phyloP scores from a whole-genome alignment of 2,329 filamentous ascomycete species.

The Hypoxylon sp. region DNA sequence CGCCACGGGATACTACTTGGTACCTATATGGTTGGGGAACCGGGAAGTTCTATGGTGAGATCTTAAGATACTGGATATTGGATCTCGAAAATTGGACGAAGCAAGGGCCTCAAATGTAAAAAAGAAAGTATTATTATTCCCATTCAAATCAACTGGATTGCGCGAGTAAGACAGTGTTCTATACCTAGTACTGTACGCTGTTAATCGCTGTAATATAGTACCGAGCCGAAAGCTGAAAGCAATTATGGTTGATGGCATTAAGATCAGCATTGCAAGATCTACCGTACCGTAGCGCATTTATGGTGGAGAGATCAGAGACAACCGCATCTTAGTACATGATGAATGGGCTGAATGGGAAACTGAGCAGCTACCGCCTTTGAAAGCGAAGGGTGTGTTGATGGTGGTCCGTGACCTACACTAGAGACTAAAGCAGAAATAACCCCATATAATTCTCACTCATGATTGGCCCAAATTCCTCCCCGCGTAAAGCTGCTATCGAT shows the following conservation, averaged over 20 bases:
- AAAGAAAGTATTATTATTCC: background rate
- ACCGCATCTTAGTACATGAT: background rate
- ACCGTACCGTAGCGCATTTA: background rate
- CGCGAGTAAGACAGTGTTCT: background rate
- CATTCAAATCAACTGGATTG: constrained; percentile 4
- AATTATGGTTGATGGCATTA: constrained; percentile 9
- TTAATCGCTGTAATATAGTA: background rate
- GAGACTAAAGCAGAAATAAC: constrained; percentile 40
- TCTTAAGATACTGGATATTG: background rate
- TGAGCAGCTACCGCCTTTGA: background rate
- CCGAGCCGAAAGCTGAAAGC: background rate
- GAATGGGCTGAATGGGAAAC: background rate
- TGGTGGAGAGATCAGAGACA: background rate
- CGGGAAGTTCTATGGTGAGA: background rate
- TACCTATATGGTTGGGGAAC: background rate
- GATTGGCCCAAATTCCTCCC: constrained; percentile 45
- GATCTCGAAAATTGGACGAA: background rate
- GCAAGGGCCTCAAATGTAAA: constrained; percentile 5
- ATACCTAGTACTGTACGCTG: background rate
- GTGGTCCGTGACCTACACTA: background rate
- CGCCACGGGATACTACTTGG: constrained; percentile 5
- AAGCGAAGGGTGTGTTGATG: background rate
- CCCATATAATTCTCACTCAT: constrained; percentile 31
- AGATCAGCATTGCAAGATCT: constrained; percentile 6
- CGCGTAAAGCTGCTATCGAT: constrained; percentile 39